These are phyloP conservation scores for Penicillium sp. DNA, from an alignment of 2,329 filamentous ascomycete genomes.

Conservation along the genomic window DNA sequence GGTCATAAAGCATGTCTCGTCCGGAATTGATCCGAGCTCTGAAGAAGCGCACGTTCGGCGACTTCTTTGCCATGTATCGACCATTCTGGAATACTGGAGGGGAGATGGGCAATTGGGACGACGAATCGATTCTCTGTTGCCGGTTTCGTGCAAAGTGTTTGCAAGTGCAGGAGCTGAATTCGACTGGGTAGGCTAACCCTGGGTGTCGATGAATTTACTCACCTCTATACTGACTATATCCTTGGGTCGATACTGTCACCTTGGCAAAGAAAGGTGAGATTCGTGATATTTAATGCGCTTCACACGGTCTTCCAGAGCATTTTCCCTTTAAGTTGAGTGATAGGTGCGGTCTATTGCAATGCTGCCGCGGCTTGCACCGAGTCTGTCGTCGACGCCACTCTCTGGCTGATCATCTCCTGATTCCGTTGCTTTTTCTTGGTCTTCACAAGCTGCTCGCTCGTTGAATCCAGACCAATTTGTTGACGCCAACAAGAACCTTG, in stretches of 20 bases:
- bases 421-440: slow-evolving; percentile 68
- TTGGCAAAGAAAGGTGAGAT: slow-evolving; percentile 58
- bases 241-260: slow-evolving; percentile 53
- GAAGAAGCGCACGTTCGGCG: slow-evolving; percentile 39
- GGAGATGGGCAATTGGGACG: slow-evolving; percentile 64
- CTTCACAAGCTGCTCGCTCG: slow-evolving; percentile 55
- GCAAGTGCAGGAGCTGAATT: slow-evolving; percentile 62
- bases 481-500: slow-evolving; percentile 60
- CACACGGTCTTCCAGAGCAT: background rate
- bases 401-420: slow-evolving; percentile 66
- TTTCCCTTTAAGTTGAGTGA: background rate
- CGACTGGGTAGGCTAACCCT: slow-evolving; percentile 47
- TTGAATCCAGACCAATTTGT: slow-evolving; percentile 49
- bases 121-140: slow-evolving; percentile 57
- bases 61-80: slow-evolving; percentile 52
- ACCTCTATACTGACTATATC: too few relatives aligned
- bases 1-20: slow-evolving; percentile 39
- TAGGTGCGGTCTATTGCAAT: slow-evolving; percentile 61
- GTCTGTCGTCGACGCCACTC: slow-evolving; percentile 68
- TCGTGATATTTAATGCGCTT: slow-evolving; percentile 4
- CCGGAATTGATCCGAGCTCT: slow-evolving; percentile 44
- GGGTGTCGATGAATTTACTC: too few relatives aligned
- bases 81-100: slow-evolving; percentile 65
- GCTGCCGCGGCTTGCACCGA: slow-evolving; percentile 68
- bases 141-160: slow-evolving; percentile 54